Percentiles rank a stretch among this genome's conserved stretches.
These are phyloP conservation scores for Rheum nobile DNA, from an alignment of 148 eudicot genomes.

Conservation along the genomic window DNA sequence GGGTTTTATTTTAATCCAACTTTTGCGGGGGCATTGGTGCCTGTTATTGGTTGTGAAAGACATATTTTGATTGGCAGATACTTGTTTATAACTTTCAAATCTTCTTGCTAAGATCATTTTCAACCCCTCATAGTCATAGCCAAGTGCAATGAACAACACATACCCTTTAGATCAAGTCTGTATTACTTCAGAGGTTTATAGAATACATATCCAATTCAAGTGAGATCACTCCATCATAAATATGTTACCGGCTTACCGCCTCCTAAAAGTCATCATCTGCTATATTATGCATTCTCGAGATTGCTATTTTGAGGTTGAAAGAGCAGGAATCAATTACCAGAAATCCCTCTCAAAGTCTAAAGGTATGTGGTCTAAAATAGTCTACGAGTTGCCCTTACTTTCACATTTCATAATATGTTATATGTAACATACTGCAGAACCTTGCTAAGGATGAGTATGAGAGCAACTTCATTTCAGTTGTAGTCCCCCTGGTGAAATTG, in stretches of 20 bases:
- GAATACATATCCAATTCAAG: too few relatives aligned
- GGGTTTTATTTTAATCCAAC: background rate
- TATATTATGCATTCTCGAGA: conserved; percentile 47
- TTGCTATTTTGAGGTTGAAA: conserved; percentile 69
- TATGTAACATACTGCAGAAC: conserved; percentile 31
- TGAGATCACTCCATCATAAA: background rate
- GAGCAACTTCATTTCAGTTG: conserved; percentile 88
- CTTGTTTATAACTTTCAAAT: background rate
- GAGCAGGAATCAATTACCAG: conserved; percentile 66
- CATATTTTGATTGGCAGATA: background rate
- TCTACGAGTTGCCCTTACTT: background rate
- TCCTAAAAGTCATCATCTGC: background rate
- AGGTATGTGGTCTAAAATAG: conserved; percentile 29
- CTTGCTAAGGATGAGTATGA: conserved; percentile 99
- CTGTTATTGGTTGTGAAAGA: background rate
- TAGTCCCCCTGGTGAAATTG: conserved; percentile 92
- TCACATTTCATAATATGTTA: background rate
- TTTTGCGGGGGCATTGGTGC: background rate
- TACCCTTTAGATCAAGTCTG: background rate
- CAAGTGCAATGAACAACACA: background rate
- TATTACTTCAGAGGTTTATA: background rate
- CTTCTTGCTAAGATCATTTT: background rate
- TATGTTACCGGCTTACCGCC: background rate
- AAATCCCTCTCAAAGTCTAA: conserved; percentile 70
- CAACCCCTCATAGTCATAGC: background rate